Evolutionary conservation across 2,329 filamentous ascomycete genomes (phyloP).

Genomic region (Diaporthe capsici): DNA sequence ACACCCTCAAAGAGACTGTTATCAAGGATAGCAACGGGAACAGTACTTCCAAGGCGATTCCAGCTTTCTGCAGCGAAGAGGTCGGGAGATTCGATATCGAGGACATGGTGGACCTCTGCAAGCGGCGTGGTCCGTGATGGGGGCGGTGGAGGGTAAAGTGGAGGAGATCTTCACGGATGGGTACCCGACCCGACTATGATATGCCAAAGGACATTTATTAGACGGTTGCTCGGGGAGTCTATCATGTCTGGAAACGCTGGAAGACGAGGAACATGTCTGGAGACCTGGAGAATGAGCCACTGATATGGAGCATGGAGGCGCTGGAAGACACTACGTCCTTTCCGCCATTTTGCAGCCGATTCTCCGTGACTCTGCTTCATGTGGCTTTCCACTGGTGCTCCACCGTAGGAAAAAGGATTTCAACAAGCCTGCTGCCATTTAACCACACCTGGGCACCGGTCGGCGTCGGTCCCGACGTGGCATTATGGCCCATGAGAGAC

Average conservation of each 20-base stretch:
- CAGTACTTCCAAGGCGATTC: not conserved
- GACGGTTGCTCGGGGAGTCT: not conserved
- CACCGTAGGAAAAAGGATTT: not conserved
- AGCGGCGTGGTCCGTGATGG: not conserved
- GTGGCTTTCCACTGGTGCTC: not conserved
- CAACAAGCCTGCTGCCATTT: not conserved
- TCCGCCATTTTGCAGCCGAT: not conserved
- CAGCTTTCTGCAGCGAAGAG: constrained; percentile 5
- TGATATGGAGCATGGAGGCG: not conserved
- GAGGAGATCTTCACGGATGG: not conserved
- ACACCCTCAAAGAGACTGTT: not conserved
- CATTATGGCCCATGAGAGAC: not conserved
- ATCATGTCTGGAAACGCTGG: not conserved
- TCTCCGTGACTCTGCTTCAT: not conserved
- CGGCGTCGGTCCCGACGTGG: not conserved
- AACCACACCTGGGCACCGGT: not conserved
- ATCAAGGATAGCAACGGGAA: not conserved
- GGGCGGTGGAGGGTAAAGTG: not conserved
- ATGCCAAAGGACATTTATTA: no score
- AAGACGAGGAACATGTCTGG: not conserved
- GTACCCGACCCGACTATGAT: not conserved
- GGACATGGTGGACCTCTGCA: not conserved
- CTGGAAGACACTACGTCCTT: not conserved
- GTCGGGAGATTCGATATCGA: constrained; percentile 20
- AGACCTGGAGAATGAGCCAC: not conserved